Evolutionary conservation across 495 filamentous ascomycete species (phyloP).

Genomic region (Bacidia rubella): DNA sequence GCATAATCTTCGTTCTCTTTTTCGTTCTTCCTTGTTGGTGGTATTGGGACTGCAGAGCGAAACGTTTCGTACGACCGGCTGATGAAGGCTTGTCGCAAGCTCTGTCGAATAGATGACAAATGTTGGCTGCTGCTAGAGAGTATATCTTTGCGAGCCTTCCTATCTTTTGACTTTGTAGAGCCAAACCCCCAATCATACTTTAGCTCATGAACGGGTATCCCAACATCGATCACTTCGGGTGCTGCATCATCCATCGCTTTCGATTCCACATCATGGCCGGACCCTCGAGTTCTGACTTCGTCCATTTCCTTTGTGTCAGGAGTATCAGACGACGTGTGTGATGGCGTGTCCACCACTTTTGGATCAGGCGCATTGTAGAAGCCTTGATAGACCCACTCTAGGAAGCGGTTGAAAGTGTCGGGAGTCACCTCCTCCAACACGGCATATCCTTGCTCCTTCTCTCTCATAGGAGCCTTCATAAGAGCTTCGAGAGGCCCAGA

Average conservation of each 20-base stretch:
- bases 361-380: neutral
- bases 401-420: slow-evolving; percentile 12
- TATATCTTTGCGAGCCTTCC: too few relatives aligned
- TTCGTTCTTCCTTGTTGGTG: neutral
- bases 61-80: neutral
- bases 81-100: neutral
- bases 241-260: neutral
- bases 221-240: neutral
- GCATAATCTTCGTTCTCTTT: slow-evolving; percentile 23
- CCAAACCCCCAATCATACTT: neutral
- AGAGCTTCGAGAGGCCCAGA: slow-evolving; percentile 12
- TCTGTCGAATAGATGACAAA: neutral
- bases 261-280: neutral
- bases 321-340: neutral
- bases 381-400: slow-evolving; percentile 14
- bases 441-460: slow-evolving; percentile 11
- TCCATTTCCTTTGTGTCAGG: neutral
- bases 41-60: neutral
- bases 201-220: neutral
- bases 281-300: neutral
- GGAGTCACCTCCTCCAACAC: slow-evolving; percentile 9
- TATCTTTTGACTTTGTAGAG: neutral
- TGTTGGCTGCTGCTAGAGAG: too few relatives aligned
- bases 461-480: slow-evolving; percentile 8
- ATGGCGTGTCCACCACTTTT: neutral